phyloP scores from a whole-genome alignment of 371 early-diverging fungal species.

The Gilbertella persicaria region DNA sequence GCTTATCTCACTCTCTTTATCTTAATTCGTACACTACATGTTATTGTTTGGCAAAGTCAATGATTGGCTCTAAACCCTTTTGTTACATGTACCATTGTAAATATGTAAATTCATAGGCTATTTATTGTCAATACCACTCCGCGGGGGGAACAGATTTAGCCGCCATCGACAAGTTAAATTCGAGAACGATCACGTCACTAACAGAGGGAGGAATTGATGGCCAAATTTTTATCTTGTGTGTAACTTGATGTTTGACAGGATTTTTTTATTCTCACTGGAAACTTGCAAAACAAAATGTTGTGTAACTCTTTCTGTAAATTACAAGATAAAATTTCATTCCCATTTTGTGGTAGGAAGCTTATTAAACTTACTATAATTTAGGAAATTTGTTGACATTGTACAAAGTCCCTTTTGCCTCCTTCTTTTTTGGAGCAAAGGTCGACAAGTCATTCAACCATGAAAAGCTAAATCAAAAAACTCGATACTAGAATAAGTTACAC shows the following conservation, averaged over 20 bases:
- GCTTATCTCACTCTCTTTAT: background rate
- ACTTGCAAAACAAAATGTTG: background rate
- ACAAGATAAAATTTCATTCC: conserved; percentile 8
- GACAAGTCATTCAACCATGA: too few species aligned
- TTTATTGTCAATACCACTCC: background rate
- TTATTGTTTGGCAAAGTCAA: background rate
- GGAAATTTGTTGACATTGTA: conserved; percentile 18
- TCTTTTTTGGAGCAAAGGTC: background rate
- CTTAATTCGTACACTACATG: background rate
- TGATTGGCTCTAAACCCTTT: background rate
- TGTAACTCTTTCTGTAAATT: too few species aligned
- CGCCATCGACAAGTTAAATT: conserved; percentile 12
- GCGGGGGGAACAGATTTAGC: conserved; percentile 10
- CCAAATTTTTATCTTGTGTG: background rate
- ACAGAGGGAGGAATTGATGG: background rate
- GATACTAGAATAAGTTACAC: too few species aligned
- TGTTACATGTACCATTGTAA: background rate
- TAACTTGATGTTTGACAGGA: conserved; percentile 25
- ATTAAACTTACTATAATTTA: conserved; percentile 19
- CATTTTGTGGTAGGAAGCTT: conserved; percentile 20
- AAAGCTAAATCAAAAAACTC: too few species aligned
- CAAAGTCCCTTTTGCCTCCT: conserved; percentile 16
- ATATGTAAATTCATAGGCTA: background rate
- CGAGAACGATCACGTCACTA: conserved; percentile 19
- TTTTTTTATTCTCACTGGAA: too few species aligned